phyloP scores from a whole-genome alignment of 1,284 basidiomycete genomes.

The Heterobasidion irregulare region DNA sequence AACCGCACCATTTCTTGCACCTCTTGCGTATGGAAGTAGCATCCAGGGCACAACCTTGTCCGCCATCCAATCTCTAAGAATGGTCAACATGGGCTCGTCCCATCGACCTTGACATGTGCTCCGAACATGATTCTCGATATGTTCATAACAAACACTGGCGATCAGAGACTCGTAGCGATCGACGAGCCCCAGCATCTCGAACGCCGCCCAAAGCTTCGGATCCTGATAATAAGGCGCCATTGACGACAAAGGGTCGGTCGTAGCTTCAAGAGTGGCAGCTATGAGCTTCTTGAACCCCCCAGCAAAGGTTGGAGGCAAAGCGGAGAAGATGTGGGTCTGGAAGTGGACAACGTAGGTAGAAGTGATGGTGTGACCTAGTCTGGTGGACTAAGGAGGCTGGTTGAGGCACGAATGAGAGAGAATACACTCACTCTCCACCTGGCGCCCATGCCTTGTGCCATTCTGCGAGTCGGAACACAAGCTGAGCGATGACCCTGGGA shows the following conservation, averaged over 20 bases:
- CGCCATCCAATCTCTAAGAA: conserved; percentile 67
- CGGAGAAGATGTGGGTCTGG: conserved; percentile 61
- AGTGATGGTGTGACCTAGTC: conserved; percentile 51
- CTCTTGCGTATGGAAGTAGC: conserved; percentile 67
- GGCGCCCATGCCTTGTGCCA: conserved; percentile 68
- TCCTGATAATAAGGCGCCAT: conserved; percentile 14
- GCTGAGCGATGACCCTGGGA: conserved; percentile 36
- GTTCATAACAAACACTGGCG: conserved; percentile 76
- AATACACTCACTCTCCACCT: conserved; percentile 36
- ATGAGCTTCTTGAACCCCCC: conserved; percentile 57
- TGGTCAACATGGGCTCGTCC: conserved; percentile 56
- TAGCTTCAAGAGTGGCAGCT: conserved; percentile 41
- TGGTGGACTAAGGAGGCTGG: conserved; percentile 18
- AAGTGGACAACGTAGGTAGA: conserved; percentile 58
- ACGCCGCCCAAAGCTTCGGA: conserved; percentile 41
- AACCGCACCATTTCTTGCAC: conserved; percentile 44
- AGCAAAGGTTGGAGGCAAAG: conserved; percentile 58
- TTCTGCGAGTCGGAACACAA: conserved; percentile 48
- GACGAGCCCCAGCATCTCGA: conserved; percentile 70
- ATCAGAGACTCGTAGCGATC: conserved; percentile 83
- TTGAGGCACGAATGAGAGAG: neutral
- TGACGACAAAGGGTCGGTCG: conserved; percentile 14
- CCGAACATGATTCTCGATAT: conserved; percentile 68
- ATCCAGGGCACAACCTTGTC: conserved; percentile 79
- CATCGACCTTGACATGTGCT: conserved; percentile 64